Conservation (phyloP, 306 rosid species). For the Neltuma alba region DNA sequence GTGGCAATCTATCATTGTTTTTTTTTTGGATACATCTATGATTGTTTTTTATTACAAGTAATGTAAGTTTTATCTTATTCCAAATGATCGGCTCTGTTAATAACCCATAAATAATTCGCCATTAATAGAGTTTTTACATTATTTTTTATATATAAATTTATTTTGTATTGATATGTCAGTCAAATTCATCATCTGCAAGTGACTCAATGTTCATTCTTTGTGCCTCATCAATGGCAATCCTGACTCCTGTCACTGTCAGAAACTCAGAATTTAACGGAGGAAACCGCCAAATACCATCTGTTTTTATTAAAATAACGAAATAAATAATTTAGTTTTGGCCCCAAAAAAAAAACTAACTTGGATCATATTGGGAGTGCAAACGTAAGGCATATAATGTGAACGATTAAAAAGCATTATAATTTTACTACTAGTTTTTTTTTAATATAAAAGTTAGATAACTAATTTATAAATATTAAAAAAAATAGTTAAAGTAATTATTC, state of each 20-base stretch:
- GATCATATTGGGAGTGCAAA: too few species aligned
- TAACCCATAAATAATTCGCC: not conserved
- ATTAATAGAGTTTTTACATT: not conserved
- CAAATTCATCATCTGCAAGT: conserved; percentile 45
- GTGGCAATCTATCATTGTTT: conserved; percentile 14
- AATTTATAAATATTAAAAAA: too few species aligned
- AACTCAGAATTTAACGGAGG: not conserved
- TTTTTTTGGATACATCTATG: too few species aligned
- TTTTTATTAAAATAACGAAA: not conserved
- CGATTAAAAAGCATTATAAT: too few species aligned
- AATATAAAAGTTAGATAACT: too few species aligned
- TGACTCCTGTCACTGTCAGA: too few species aligned
- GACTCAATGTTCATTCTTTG: conserved; percentile 76
- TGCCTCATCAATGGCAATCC: conserved; percentile 48
- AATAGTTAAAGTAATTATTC: too few species aligned
- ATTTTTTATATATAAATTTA: not conserved
- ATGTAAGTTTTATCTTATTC: not conserved
- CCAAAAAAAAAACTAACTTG: too few species aligned
- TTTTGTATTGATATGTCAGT: conserved; percentile 35
- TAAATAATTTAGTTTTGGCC: too few species aligned
- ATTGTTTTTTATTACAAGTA: not conserved
- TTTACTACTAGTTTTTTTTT: too few species aligned
- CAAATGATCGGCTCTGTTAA: not conserved
- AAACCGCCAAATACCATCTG: not conserved
- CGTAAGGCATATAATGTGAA: not conserved